phyloP scores from a whole-genome alignment of 1,139 yeast species.

The Tardiomyces depauwii region DNA sequence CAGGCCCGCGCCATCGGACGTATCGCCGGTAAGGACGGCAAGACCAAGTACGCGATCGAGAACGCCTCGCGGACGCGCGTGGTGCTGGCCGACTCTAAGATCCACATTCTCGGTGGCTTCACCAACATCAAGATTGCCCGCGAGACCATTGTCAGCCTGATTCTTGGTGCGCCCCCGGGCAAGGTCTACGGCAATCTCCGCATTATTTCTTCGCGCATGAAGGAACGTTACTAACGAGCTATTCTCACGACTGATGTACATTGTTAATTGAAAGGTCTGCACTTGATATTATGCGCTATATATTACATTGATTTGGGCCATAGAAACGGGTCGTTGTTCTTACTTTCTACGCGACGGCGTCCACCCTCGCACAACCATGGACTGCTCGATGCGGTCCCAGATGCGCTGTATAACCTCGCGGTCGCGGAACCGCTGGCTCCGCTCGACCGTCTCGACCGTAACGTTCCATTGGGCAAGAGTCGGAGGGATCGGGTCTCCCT shows the following conservation, averaged over 20 bases:
- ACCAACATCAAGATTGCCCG: conserved; percentile 96
- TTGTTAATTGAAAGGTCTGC: not conserved
- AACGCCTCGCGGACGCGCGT: conserved; percentile 97
- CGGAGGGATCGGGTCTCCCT: conserved; percentile 70
- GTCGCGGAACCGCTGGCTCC: conserved; percentile 78
- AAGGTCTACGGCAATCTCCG: conserved; percentile 95
- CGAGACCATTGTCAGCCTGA: conserved; percentile 87
- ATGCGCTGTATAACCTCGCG: conserved; percentile 74
- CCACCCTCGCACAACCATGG: conserved; percentile 29
- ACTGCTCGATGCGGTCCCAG: conserved; percentile 48
- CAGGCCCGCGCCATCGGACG: conserved; percentile 97
- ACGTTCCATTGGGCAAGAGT: conserved; percentile 84
- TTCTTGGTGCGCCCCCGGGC: conserved; percentile 97
- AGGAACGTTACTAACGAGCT: conserved; percentile 65
- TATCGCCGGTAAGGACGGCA: conserved; percentile 99
- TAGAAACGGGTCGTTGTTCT: too few relatives aligned
- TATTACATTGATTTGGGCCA: too few relatives aligned
- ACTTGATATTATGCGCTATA: too few relatives aligned
- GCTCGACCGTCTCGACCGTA: conserved; percentile 61
- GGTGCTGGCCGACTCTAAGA: conserved; percentile 91
- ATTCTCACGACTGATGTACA: not conserved
- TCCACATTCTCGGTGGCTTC: conserved; percentile 94
- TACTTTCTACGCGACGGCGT: conserved; percentile 5
- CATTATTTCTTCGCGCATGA: conserved; percentile 92
- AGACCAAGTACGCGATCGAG: conserved; percentile 95